Evolutionary conservation across 345 rosid species (phyloP).

Genomic region (Excoecaria cochinchinensis): DNA sequence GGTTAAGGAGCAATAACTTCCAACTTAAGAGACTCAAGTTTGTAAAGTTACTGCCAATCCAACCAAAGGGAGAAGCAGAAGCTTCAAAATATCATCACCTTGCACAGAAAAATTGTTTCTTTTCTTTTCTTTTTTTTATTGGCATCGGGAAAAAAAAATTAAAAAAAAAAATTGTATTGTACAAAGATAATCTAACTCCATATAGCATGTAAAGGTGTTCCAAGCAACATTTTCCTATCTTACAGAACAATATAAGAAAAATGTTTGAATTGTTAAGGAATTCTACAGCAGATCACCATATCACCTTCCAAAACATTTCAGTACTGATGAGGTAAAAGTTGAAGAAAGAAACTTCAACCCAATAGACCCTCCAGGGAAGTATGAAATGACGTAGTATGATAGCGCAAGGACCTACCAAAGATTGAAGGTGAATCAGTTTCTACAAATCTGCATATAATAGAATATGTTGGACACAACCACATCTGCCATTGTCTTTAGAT

Average conservation of each 20-base stretch:
- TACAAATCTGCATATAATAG: not conserved
- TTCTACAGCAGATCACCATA: not conserved
- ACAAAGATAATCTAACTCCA: not conserved
- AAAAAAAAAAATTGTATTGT: not conserved
- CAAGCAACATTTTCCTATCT: constrained; percentile 10
- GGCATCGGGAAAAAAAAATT: not conserved
- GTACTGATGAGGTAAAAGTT: constrained; percentile 50
- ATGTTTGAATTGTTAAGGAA: not conserved
- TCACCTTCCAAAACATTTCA: constrained; percentile 64
- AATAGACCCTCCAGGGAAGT: constrained; percentile 71
- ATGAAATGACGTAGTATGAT: constrained; percentile 66
- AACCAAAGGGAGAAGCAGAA: not conserved
- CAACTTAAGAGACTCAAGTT: not conserved
- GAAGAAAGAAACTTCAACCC: constrained; percentile 61
- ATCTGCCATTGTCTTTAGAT: not conserved
- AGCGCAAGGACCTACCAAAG: constrained; percentile 53
- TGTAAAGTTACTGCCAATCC: not conserved
- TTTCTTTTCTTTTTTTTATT: not conserved
- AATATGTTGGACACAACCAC: not conserved
- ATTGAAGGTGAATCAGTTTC: constrained; percentile 14
- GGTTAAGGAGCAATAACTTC: not conserved
- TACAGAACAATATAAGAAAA: constrained; percentile 1
- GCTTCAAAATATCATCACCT: not conserved
- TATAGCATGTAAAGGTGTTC: not conserved
- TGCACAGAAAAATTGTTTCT: not conserved